phyloP scores from a whole-genome alignment of 129 eudicot genomes.

The Flaveria brownii region DNA sequence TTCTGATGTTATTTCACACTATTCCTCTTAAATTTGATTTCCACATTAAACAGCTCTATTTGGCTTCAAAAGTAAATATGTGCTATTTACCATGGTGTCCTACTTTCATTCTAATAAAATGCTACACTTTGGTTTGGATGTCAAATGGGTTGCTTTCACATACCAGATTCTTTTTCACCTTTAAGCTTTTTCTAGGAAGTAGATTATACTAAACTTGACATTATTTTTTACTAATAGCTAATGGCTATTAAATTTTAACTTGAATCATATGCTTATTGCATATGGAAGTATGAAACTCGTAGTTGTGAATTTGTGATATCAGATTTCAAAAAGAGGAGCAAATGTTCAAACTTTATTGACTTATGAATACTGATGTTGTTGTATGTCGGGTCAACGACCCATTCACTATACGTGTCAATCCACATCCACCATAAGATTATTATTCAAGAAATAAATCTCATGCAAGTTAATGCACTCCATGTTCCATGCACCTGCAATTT shows the following conservation, averaged over 20 bases:
- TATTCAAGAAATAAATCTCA: too few relatives aligned
- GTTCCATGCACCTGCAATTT: too few relatives aligned
- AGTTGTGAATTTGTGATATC: neutral
- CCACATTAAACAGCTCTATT: neutral
- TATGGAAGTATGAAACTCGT: conserved; percentile 9
- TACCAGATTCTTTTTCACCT: neutral
- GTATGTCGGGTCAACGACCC: too few relatives aligned
- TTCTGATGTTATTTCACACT: neutral
- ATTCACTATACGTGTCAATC: too few relatives aligned
- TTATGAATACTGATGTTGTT: conserved; percentile 5
- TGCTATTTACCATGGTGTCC: neutral
- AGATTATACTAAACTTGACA: neutral
- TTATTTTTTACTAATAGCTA: neutral
- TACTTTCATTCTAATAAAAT: neutral
- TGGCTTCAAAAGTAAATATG: conserved; percentile 8
- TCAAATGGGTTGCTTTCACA: neutral
- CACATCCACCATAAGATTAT: too few relatives aligned
- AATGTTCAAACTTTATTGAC: conserved; percentile 17
- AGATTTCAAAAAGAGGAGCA: neutral
- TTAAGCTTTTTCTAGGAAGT: neutral
- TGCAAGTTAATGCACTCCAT: too few relatives aligned
- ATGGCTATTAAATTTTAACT: conserved; percentile 3
- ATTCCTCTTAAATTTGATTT: neutral
- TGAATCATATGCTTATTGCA: neutral
- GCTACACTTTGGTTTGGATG: neutral